phyloP scores from a whole-genome alignment of 1,284 basidiomycete genomes.

The Ganoderma lingzhi region DNA sequence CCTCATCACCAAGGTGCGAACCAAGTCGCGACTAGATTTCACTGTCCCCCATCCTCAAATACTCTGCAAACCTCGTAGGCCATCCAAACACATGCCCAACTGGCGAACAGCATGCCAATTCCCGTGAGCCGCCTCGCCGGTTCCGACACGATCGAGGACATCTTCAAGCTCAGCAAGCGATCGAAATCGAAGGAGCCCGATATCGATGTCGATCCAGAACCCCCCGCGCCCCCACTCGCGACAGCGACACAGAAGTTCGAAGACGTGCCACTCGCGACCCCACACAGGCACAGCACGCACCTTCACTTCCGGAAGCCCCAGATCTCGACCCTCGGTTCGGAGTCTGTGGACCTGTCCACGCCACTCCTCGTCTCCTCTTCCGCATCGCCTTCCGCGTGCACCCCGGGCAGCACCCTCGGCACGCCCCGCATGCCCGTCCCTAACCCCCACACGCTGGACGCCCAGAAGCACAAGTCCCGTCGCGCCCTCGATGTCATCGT shows the following conservation, averaged over 20 bases:
- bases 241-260: background rate
- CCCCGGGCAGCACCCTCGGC: background rate
- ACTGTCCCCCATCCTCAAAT: background rate
- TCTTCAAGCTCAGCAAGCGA: slow-evolving; percentile 9
- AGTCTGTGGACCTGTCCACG: background rate
- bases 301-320: background rate
- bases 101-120: background rate
- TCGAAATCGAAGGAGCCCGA: background rate
- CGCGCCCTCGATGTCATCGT: slow-evolving; percentile 11
- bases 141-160: slow-evolving; percentile 8
- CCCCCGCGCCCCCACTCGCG: background rate
- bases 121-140: slow-evolving; percentile 10
- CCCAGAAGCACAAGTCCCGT: background rate
- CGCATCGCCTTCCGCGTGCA: background rate
- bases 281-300: background rate
- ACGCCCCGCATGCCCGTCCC: background rate
- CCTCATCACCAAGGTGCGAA: slow-evolving; percentile 7
- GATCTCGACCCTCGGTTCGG: background rate
- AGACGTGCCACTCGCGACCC: slow-evolving; percentile 1
- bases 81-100: background rate
- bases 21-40: background rate
- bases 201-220: background rate
- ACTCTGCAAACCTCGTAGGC: background rate
- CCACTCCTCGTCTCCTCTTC: background rate
- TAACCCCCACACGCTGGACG: background rate